Evolutionary conservation across 2,329 filamentous ascomycete genomes (phyloP).

Genomic region (Hypomyces rosellus): DNA sequence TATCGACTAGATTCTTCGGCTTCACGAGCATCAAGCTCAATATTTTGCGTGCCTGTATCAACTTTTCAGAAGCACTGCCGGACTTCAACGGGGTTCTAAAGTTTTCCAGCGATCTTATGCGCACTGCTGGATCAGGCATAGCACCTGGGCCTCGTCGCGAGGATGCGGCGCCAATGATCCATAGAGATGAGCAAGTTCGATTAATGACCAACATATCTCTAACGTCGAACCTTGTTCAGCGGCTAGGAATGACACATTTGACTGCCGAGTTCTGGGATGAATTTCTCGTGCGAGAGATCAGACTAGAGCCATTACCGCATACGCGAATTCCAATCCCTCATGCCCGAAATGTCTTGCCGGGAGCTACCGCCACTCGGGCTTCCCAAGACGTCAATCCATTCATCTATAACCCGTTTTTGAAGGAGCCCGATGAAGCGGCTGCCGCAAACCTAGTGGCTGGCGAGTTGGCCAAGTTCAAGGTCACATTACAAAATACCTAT

Average conservation of each 20-base stretch:
- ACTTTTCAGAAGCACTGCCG: conserved; percentile 87
- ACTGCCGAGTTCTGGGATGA: conserved; percentile 95
- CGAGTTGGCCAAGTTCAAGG: conserved; percentile 69
- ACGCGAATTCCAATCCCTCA: conserved; percentile 62
- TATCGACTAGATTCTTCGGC: conserved; percentile 61
- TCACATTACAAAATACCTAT: conserved; percentile 89
- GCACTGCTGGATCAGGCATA: conserved; percentile 73
- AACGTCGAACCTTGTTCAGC: conserved; percentile 69
- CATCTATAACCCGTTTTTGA: conserved; percentile 89
- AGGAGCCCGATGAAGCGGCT: conserved; percentile 53
- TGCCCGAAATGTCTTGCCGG: conserved; percentile 47
- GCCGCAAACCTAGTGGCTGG: conserved; percentile 70
- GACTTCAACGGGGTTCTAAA: conserved; percentile 86
- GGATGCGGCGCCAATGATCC: conserved; percentile 63
- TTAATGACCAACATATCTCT: conserved; percentile 81
- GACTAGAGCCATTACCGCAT: conserved; percentile 57
- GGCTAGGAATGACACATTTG: conserved; percentile 63
- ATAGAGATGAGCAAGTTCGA: conserved; percentile 75
- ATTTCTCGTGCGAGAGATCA: conserved; percentile 75
- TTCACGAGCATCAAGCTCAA: conserved; percentile 77
- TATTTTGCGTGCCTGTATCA: conserved; percentile 81
- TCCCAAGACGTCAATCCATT: conserved; percentile 73
- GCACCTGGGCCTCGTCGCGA: conserved; percentile 65
- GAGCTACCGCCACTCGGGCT: conserved; percentile 41
- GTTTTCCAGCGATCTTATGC: conserved; percentile 77